These are phyloP conservation scores for Alternaria gaisen DNA, from an alignment of 2,329 filamentous ascomycete genomes.

Conservation along the genomic window DNA sequence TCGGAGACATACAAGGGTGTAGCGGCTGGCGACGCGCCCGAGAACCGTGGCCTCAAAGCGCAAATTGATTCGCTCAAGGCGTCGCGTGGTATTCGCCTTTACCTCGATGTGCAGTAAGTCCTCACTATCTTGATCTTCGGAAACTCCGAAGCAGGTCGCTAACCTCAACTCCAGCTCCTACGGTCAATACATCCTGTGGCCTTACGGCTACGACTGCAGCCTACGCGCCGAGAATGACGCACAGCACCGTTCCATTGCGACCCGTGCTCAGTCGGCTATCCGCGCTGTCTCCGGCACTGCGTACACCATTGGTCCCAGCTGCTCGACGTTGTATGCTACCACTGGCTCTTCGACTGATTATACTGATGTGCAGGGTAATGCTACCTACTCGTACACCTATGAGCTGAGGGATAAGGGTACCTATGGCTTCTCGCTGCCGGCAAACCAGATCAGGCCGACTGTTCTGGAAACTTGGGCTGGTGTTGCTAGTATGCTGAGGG, in stretches of 20 bases:
- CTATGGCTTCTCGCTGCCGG: slow-evolving; percentile 60
- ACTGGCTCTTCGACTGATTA: slow-evolving; percentile 57
- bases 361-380: slow-evolving; percentile 51
- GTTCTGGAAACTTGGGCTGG: slow-evolving; percentile 59
- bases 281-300: slow-evolving; percentile 61
- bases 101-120: slow-evolving; percentile 71
- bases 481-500: slow-evolving; percentile 40
- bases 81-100: slow-evolving; percentile 64
- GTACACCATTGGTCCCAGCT: slow-evolving; percentile 60
- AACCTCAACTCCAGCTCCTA: slow-evolving; percentile 13
- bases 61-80: slow-evolving; percentile 53
- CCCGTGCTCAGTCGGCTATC: slow-evolving; percentile 61
- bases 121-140: too few species aligned
- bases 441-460: slow-evolving; percentile 59
- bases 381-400: slow-evolving; percentile 58
- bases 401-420: slow-evolving; percentile 60
- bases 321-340: slow-evolving; percentile 68
- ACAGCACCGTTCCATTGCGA: slow-evolving; percentile 61
- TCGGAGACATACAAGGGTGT: slow-evolving; percentile 50
- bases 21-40: slow-evolving; percentile 44
- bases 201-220: slow-evolving; percentile 67
- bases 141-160: not conserved
- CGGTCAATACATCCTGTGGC: slow-evolving; percentile 53
- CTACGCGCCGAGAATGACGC: slow-evolving; percentile 57
- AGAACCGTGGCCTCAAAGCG: slow-evolving; percentile 53